These are phyloP conservation scores for Nannochloris sp. DNA, from an alignment of 139 green algal genomes.

Conservation along the genomic window DNA sequence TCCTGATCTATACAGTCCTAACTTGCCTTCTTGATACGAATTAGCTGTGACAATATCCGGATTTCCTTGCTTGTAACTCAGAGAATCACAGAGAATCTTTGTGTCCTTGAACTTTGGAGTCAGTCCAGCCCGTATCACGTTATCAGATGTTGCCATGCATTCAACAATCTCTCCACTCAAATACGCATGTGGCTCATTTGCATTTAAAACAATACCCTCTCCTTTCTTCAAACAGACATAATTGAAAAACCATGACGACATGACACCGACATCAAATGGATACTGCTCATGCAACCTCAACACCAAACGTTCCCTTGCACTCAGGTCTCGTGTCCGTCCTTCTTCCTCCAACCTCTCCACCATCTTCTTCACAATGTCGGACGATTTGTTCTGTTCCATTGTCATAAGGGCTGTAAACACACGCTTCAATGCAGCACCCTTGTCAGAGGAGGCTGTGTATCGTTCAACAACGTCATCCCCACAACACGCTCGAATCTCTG, in stretches of 20 bases:
- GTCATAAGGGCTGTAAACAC: slow-evolving; percentile 87
- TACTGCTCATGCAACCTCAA: slow-evolving; percentile 86
- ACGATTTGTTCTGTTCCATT: slow-evolving; percentile 3
- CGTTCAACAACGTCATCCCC: slow-evolving; percentile 4
- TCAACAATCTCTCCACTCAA: slow-evolving; percentile 79
- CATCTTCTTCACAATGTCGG: background rate
- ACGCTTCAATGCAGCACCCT: slow-evolving; percentile 32
- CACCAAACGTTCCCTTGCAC: slow-evolving; percentile 58
- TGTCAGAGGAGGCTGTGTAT: background rate
- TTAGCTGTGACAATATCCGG: slow-evolving; percentile 14
- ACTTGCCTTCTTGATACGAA: background rate
- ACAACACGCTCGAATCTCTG: slow-evolving; percentile 43
- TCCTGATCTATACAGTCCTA: slow-evolving; percentile 9
- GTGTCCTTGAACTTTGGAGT: slow-evolving; percentile 91
- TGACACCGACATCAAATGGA: slow-evolving; percentile 84
- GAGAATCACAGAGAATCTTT: slow-evolving; percentile 71
- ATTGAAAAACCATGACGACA: slow-evolving; percentile 92
- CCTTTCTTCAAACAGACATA: slow-evolving; percentile 44
- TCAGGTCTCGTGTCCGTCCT: slow-evolving; percentile 17
- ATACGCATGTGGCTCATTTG: slow-evolving; percentile 98
- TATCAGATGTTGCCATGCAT: slow-evolving; percentile 92
- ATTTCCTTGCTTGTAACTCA: slow-evolving; percentile 76
- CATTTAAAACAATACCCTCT: slow-evolving; percentile 75
- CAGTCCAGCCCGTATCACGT: slow-evolving; percentile 91
- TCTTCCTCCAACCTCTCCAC: slow-evolving; percentile 5